Evolutionary conservation across 257 asterid genomes (phyloP).

Genomic region (Fraxinus pennsylvanica): DNA sequence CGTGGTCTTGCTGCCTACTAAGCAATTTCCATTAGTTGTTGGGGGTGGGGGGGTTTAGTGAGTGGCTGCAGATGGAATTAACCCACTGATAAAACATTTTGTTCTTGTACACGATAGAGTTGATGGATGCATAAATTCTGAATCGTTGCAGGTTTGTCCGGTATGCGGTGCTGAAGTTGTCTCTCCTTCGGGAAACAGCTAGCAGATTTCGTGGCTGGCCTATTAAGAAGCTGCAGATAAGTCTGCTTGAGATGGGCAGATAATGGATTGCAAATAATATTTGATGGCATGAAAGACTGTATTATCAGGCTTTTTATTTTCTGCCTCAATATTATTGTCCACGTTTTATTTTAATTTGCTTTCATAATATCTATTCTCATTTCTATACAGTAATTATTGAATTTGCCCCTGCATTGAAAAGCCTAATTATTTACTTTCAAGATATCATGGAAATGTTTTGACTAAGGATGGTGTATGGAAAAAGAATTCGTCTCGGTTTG

Average conservation of each 20-base stretch:
- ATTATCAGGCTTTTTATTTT: neutral
- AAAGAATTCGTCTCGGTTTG: no score
- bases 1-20: neutral
- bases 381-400: neutral
- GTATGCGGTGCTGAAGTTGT: conserved; percentile 80
- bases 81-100: neutral
- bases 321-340: neutral
- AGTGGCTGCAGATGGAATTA: neutral
- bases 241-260: neutral
- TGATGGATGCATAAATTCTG: conserved; percentile 21
- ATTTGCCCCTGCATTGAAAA: neutral
- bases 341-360: neutral
- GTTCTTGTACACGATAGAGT: neutral
- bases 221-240: neutral
- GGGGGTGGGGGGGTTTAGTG: no score
- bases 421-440: neutral
- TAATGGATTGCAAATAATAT: neutral
- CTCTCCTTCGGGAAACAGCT: conserved; percentile 64
- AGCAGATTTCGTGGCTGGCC: conserved; percentile 24
- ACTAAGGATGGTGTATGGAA: no score
- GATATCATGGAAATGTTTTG: neutral
- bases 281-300: neutral
- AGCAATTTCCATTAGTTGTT: no score
- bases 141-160: conserved; percentile 76
- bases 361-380: neutral